A percentile compares a stretch with the other conserved stretches of the same genome.
These are phyloP conservation scores for Chenopodium berlandieri DNA, from an alignment of 148 eudicot species.

Conservation along the genomic window DNA sequence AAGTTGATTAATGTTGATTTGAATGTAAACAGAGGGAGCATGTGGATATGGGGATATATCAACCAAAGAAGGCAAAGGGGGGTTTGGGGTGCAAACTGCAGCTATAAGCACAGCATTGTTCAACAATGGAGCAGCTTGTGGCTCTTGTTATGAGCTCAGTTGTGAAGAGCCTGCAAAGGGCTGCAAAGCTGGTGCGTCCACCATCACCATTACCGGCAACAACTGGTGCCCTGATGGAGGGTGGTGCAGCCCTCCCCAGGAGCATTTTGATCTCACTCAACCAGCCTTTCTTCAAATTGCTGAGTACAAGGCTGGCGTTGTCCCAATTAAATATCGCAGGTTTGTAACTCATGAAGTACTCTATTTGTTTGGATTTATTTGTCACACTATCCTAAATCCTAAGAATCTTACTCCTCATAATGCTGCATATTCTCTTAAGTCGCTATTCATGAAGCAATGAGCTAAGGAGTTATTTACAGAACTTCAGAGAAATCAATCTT, in stretches of 20 bases:
- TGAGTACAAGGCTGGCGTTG: slow-evolving; percentile 50
- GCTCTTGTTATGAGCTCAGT: slow-evolving; percentile 60
- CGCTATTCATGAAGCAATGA: background rate
- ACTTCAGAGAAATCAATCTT: background rate
- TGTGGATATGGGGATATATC: slow-evolving; percentile 56
- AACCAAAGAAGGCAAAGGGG: slow-evolving; percentile 33
- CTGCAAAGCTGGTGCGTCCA: slow-evolving; percentile 43
- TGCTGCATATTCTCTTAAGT: background rate
- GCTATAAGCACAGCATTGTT: slow-evolving; percentile 60
- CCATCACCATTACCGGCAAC: slow-evolving; percentile 61
- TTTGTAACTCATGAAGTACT: background rate
- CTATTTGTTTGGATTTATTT: no score
- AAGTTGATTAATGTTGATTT: background rate
- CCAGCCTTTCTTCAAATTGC: slow-evolving; percentile 64
- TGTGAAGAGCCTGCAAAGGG: slow-evolving; percentile 39
- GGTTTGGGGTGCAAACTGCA: slow-evolving; percentile 47
- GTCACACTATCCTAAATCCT: background rate
- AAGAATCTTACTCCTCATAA: background rate
- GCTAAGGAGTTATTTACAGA: background rate
- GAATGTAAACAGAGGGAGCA: slow-evolving; percentile 51
- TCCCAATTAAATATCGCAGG: slow-evolving; percentile 68
- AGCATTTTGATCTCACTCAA: slow-evolving; percentile 69
- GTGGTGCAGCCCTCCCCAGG: slow-evolving; percentile 64
- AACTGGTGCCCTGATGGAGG: slow-evolving; percentile 68
- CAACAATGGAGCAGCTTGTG: slow-evolving; percentile 64